A percentile compares a stretch with the other conserved stretches of the same genome.
phyloP scores from a whole-genome alignment of 495 filamentous ascomycete genomes.

The Tuber melanosporum region DNA sequence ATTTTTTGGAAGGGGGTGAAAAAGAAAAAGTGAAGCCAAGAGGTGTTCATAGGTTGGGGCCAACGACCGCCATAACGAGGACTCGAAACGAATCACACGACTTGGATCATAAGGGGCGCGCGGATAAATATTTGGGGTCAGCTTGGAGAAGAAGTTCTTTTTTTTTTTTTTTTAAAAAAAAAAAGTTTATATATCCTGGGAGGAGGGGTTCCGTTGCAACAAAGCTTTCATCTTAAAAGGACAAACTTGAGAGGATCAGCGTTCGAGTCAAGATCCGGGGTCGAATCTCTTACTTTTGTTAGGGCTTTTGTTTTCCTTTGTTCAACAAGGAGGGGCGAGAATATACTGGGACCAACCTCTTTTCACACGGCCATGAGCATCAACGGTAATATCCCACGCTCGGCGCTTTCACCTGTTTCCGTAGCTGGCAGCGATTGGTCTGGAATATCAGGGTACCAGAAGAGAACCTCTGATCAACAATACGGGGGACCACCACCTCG shows the following conservation, averaged over 20 bases:
- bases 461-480: conserved; percentile 40
- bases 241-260: neutral
- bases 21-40: neutral
- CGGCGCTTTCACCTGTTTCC: conserved; percentile 41
- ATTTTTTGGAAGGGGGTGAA: neutral
- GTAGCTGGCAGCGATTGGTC: conserved; percentile 75
- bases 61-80: neutral
- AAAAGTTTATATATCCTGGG: neutral
- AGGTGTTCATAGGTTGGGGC: neutral
- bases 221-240: neutral
- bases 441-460: conserved; percentile 64
- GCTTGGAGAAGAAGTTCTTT: neutral
- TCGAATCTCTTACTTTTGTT: neutral
- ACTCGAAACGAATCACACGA: conserved; percentile 4
- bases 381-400: conserved; percentile 27
- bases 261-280: neutral
- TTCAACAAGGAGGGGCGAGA: neutral
- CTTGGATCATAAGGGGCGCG: neutral
- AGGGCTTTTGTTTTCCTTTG: neutral
- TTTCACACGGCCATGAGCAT: conserved; percentile 19
- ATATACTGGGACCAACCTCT: neutral
- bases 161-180: too few relatives aligned
- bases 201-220: neutral
- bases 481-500: conserved; percentile 30
- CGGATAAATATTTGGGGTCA: neutral